These are phyloP conservation scores for Nepenthes mirabilis DNA, from an alignment of 148 eudicot genomes.

Conservation along the genomic window DNA sequence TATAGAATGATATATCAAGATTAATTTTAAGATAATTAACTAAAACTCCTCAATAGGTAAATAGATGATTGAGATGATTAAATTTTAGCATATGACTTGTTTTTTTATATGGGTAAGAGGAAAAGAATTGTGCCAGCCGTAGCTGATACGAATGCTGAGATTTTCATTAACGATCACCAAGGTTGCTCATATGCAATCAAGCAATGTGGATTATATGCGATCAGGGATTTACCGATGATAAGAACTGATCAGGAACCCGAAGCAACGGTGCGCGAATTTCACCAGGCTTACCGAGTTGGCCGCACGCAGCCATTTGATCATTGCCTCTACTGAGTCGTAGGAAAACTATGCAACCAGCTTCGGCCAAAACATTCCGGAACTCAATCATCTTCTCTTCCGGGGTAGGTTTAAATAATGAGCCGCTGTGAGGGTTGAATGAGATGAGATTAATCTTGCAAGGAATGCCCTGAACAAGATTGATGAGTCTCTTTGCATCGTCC, in stretches of 20 bases:
- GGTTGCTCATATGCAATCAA: too few relatives aligned
- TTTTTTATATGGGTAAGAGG: too few relatives aligned
- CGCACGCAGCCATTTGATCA: constrained; percentile 97
- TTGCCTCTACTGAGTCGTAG: constrained; percentile 82
- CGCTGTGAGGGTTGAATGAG: constrained; percentile 82
- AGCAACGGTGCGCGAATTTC: constrained; percentile 71
- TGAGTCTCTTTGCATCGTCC: constrained; percentile 83
- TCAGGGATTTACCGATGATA: constrained; percentile 19
- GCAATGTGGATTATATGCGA: not conserved
- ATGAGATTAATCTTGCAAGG: constrained; percentile 99
- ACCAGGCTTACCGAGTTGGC: constrained; percentile 85
- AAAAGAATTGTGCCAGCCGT: too few relatives aligned
- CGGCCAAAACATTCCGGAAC: constrained; percentile 69
- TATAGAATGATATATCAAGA: too few relatives aligned
- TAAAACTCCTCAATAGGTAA: too few relatives aligned
- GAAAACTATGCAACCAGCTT: constrained; percentile 63
- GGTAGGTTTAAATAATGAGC: constrained; percentile 73
- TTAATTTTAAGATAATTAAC: too few relatives aligned
- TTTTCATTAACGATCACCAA: too few relatives aligned
- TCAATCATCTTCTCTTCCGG: constrained; percentile 64
- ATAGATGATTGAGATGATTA: too few relatives aligned
- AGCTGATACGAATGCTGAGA: too few relatives aligned
- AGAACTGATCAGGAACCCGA: constrained; percentile 59
- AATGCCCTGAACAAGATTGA: constrained; percentile 70
- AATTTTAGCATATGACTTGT: too few relatives aligned